Conservation (phyloP, 345 rosid species). For the Moricandia arvensis region DNA sequence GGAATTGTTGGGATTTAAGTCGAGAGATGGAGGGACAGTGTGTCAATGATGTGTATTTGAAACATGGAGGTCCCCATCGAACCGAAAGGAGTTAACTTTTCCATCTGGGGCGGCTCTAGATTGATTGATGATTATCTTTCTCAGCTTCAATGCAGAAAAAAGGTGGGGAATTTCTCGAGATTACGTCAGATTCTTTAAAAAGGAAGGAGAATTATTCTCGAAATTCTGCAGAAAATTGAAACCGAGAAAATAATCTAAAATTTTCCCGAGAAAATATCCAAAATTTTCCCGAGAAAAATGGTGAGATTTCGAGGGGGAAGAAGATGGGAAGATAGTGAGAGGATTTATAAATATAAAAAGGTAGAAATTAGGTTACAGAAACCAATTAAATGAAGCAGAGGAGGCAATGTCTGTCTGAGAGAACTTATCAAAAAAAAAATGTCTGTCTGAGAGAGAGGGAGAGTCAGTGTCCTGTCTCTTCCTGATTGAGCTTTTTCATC, state of each 20-base stretch:
- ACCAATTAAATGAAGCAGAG: slow-evolving; percentile 21
- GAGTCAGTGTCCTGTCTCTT: slow-evolving; percentile 15
- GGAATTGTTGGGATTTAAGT: no score
- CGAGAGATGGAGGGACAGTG: no score
- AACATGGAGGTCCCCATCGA: not conserved
- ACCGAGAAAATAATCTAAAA: slow-evolving; percentile 3
- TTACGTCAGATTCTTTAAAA: not conserved
- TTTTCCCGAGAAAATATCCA: not conserved
- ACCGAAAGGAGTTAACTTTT: not conserved
- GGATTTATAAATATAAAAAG: not conserved
- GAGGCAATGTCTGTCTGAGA: not conserved
- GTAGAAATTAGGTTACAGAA: not conserved
- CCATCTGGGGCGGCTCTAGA: not conserved
- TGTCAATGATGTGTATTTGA: not conserved
- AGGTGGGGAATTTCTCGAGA: not conserved
- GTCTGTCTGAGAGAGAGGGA: slow-evolving; percentile 5
- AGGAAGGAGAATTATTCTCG: not conserved
- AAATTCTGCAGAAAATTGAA: slow-evolving; percentile 21
- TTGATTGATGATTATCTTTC: no score
- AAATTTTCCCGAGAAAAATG: slow-evolving; percentile 14
- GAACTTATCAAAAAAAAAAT: no score
- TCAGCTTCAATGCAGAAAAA: no score
- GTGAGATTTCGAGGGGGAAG: slow-evolving; percentile 3
- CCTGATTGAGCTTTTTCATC: not conserved
- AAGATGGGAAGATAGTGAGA: slow-evolving; percentile 9